These are phyloP conservation scores for Mollisia scopiformis DNA, from an alignment of 2,329 filamentous ascomycete genomes.

Conservation along the genomic window DNA sequence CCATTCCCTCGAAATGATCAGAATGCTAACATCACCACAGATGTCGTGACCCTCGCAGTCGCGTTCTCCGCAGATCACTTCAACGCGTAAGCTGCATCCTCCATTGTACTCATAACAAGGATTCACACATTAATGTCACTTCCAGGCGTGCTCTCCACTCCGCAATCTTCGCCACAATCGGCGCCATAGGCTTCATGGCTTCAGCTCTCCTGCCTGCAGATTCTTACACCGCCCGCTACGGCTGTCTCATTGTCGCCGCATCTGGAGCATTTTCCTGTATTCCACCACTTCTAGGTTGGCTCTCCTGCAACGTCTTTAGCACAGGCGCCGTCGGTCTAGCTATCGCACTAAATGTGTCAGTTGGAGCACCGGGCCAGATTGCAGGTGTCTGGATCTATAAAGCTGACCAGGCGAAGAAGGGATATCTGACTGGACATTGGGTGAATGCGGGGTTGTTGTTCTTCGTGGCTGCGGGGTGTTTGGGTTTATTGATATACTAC, in stretches of 20 bases:
- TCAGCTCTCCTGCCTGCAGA: slow-evolving; percentile 65
- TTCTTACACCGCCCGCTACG: slow-evolving; percentile 65
- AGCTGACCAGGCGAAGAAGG: slow-evolving; percentile 58
- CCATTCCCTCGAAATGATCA: no score
- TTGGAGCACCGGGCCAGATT: slow-evolving; percentile 72
- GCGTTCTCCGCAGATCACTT: slow-evolving; percentile 66
- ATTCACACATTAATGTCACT: background rate
- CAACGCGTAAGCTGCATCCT: slow-evolving; percentile 50
- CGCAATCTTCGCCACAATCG: slow-evolving; percentile 51
- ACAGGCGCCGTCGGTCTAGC: slow-evolving; percentile 69
- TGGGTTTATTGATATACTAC: slow-evolving; percentile 60
- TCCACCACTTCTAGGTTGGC: slow-evolving; percentile 55
- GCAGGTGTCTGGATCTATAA: slow-evolving; percentile 77
- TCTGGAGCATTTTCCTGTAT: slow-evolving; percentile 69
- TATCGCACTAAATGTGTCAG: slow-evolving; percentile 70
- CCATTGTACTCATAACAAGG: background rate
- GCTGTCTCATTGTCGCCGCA: slow-evolving; percentile 68
- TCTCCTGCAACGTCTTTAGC: slow-evolving; percentile 58
- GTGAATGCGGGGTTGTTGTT: slow-evolving; percentile 63
- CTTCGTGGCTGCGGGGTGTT: slow-evolving; percentile 57
- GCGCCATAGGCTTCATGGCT: slow-evolving; percentile 60
- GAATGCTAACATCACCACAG: background rate
- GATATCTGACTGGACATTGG: slow-evolving; percentile 74
- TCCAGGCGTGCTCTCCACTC: slow-evolving; percentile 51
- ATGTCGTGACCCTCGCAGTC: slow-evolving; percentile 48